Conservation (phyloP, 805 yeast species). For the Teunomyces kruisii region DNA sequence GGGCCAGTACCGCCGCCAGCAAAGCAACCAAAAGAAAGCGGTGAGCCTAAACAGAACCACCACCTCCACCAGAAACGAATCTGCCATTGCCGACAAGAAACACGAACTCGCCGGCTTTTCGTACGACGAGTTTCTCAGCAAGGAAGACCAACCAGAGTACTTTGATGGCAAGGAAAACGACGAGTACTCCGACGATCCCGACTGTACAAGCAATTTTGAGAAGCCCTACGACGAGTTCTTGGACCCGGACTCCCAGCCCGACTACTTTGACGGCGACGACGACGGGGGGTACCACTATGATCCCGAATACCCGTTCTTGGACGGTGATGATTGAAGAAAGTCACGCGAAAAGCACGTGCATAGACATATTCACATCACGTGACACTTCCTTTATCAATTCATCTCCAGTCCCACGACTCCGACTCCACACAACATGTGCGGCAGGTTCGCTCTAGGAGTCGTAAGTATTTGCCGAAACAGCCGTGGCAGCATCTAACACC, state of each 20-base stretch:
- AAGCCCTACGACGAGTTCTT: constrained; percentile 36
- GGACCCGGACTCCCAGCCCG: constrained; percentile 22
- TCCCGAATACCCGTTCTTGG: too few relatives aligned
- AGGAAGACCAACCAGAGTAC: constrained; percentile 39
- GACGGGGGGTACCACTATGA: too few relatives aligned
- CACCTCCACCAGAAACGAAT: too few relatives aligned
- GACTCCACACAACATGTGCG: constrained; percentile 49
- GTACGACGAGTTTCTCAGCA: constrained; percentile 20
- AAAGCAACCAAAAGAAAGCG: too few relatives aligned
- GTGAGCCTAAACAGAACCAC: too few relatives aligned
- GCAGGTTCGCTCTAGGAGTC: constrained; percentile 53
- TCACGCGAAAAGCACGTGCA: too few relatives aligned
- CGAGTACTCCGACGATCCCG: constrained; percentile 34
- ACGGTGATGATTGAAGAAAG: too few relatives aligned
- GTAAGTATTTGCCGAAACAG: constrained; percentile 23
- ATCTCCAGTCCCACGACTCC: background rate
- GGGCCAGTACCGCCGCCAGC: too few relatives aligned
- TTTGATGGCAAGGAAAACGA: constrained; percentile 24
- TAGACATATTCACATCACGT: background rate
- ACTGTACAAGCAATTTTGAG: constrained; percentile 32
- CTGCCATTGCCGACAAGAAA: background rate
- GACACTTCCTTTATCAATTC: background rate
- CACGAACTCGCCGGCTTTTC: background rate
- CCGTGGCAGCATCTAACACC: constrained; percentile 4
- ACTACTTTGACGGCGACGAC: constrained; percentile 13